Evolutionary conservation across 225 moss, liverwort and hornwort species (phyloP).

Genomic region (Marchantia paleacea): DNA sequence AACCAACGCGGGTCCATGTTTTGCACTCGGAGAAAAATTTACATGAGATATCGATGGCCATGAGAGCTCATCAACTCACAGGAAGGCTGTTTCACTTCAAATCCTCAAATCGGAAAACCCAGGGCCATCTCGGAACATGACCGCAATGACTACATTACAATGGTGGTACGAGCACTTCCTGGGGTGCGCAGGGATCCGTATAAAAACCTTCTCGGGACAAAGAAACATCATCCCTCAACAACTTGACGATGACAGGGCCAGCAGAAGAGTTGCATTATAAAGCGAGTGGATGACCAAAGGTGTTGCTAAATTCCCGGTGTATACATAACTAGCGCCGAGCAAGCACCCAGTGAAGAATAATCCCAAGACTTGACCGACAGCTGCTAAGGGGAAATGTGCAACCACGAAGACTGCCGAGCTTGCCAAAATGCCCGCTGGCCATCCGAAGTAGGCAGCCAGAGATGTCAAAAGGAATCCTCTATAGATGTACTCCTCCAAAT

Average conservation of each 20-base stretch:
- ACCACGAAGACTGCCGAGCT: conserved; percentile 56
- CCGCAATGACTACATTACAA: too few species aligned
- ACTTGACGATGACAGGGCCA: conserved; percentile 9
- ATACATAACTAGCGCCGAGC: conserved; percentile 51
- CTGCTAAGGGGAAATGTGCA: conserved; percentile 55
- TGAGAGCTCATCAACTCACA: too few species aligned
- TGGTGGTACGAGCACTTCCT: too few species aligned
- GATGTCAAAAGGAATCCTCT: conserved; percentile 58
- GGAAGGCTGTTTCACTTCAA: too few species aligned
- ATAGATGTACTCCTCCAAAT: conserved; percentile 67
- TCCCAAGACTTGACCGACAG: conserved; percentile 30
- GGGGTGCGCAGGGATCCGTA: too few species aligned
- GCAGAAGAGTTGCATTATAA: conserved; percentile 11
- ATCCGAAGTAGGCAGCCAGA: conserved; percentile 46
- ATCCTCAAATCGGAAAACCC: too few species aligned
- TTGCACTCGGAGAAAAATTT: too few species aligned
- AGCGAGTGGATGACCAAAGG: conserved; percentile 38
- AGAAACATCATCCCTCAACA: background rate
- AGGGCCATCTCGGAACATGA: too few species aligned
- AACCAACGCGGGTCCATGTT: too few species aligned
- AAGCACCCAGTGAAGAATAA: conserved; percentile 59
- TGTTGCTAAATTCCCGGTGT: conserved; percentile 57
- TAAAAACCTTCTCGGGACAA: too few species aligned
- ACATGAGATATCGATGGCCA: too few species aligned
- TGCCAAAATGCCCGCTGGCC: conserved; percentile 48